These are phyloP conservation scores for Eucalyptus cladocalyx DNA, from an alignment of 345 rosid genomes.

Conservation along the genomic window DNA sequence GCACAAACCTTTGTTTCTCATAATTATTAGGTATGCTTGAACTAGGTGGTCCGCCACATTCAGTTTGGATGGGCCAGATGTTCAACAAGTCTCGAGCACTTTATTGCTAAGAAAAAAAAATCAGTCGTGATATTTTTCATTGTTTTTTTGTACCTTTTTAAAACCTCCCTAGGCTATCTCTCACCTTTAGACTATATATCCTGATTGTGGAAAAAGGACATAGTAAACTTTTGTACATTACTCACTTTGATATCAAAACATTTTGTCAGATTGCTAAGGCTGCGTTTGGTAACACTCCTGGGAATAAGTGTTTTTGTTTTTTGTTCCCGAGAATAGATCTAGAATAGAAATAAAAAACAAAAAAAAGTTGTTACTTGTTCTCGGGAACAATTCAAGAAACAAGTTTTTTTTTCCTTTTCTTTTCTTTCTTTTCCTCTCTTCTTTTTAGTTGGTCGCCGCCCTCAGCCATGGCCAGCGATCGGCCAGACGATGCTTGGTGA, in stretches of 20 bases:
- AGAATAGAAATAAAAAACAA: too few relatives aligned
- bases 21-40: background rate
- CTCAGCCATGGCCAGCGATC: fast-evolving
- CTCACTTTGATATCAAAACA: too few relatives aligned
- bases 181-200: background rate
- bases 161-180: background rate
- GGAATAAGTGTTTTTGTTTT: fast-evolving
- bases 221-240: too few relatives aligned
- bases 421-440: too few relatives aligned
- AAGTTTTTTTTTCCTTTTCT: too few relatives aligned
- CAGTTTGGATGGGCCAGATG: too few relatives aligned
- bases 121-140: too few relatives aligned
- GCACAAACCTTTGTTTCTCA: background rate
- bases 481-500: fast-evolving
- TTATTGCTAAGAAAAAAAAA: too few relatives aligned
- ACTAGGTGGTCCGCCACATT: background rate
- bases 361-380: fast-evolving
- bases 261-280: fast-evolving
- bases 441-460: fast-evolving
- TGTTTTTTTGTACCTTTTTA: too few relatives aligned
- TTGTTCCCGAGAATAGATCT: too few relatives aligned
- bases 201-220: background rate
- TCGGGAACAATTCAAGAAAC: fast-evolving
- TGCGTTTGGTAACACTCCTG: fast-evolving
- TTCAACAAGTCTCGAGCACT: background rate